Percentiles rank a stretch among this genome's conserved stretches.
phyloP scores from a whole-genome alignment of 768 basidiomycete species.

The Lactarius evosmus region DNA sequence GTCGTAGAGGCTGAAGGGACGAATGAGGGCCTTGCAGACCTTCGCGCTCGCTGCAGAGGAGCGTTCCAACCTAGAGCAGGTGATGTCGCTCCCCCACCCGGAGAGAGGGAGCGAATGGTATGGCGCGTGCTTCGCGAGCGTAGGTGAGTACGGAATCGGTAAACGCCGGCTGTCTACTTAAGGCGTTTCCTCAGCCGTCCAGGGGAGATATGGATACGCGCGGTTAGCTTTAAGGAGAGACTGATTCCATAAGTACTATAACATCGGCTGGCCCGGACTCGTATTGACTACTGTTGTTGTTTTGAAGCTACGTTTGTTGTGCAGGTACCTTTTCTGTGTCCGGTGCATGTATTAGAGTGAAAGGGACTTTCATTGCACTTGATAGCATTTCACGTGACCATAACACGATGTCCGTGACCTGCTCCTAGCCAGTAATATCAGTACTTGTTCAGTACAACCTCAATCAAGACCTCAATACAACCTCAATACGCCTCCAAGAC shows the following conservation, averaged over 20 bases:
- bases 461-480: too few species aligned
- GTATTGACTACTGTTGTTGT: conserved; percentile 11
- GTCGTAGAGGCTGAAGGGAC: conserved; percentile 86
- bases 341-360: neutral
- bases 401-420: neutral
- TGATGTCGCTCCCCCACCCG: conserved; percentile 41
- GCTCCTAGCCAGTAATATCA: neutral
- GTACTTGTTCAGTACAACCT: too few species aligned
- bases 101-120: conserved; percentile 48
- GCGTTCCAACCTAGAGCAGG: conserved; percentile 61
- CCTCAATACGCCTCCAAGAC: too few species aligned
- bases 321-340: conserved; percentile 1
- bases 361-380: neutral
- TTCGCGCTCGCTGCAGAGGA: conserved; percentile 69
- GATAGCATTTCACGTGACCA: neutral
- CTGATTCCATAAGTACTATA: conserved; percentile 37
- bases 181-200: conserved; percentile 49
- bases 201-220: conserved; percentile 67
- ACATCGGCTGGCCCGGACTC: conserved; percentile 31
- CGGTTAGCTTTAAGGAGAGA: conserved; percentile 64
- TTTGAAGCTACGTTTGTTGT: neutral
- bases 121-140: conserved; percentile 75
- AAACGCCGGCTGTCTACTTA: conserved; percentile 15
- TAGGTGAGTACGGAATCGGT: conserved; percentile 47
- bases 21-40: conserved; percentile 76